phyloP scores from a whole-genome alignment of 768 basidiomycete species.

The Macrocybe gigantea region DNA sequence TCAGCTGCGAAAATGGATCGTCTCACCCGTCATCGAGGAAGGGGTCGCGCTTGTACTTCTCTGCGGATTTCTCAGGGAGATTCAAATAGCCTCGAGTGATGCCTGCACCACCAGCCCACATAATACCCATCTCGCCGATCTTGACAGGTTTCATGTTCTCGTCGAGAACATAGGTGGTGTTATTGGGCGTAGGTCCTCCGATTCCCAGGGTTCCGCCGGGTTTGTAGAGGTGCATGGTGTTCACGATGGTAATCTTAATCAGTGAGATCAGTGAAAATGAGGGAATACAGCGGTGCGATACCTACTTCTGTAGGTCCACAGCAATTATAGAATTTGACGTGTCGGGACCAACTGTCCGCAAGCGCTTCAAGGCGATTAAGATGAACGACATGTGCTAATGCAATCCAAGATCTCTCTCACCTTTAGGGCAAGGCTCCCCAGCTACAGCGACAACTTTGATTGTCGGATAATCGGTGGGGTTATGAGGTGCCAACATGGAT shows the following conservation, averaged over 20 bases:
- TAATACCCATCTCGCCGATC: conserved; percentile 28
- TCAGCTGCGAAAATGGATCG: neutral
- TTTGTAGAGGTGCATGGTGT: conserved; percentile 39
- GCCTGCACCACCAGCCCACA: conserved; percentile 58
- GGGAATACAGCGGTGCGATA: neutral
- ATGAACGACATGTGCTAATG: neutral
- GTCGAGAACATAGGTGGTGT: conserved; percentile 27
- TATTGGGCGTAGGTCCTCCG: conserved; percentile 43
- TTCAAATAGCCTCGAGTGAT: conserved; percentile 49
- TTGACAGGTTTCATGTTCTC: conserved; percentile 27
- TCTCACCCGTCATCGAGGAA: conserved; percentile 43
- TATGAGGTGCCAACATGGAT: conserved; percentile 40
- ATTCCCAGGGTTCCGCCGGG: conserved; percentile 32
- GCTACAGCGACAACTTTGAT: conserved; percentile 46
- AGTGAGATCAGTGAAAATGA: too few relatives aligned
- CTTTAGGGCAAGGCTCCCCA: conserved; percentile 46
- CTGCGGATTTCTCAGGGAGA: conserved; percentile 43
- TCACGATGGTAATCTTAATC: conserved; percentile 42
- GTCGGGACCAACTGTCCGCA: conserved; percentile 36
- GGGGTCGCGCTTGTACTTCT: conserved; percentile 42
- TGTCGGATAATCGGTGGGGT: conserved; percentile 43
- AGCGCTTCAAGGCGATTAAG: conserved; percentile 14
- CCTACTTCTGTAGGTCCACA: conserved; percentile 49
- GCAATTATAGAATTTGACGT: conserved; percentile 38
- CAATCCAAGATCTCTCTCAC: conserved; percentile 16